Evolutionary conservation across 2,329 filamentous ascomycete genomes (phyloP).

Genomic region (Purpureocillium takamizusanense): DNA sequence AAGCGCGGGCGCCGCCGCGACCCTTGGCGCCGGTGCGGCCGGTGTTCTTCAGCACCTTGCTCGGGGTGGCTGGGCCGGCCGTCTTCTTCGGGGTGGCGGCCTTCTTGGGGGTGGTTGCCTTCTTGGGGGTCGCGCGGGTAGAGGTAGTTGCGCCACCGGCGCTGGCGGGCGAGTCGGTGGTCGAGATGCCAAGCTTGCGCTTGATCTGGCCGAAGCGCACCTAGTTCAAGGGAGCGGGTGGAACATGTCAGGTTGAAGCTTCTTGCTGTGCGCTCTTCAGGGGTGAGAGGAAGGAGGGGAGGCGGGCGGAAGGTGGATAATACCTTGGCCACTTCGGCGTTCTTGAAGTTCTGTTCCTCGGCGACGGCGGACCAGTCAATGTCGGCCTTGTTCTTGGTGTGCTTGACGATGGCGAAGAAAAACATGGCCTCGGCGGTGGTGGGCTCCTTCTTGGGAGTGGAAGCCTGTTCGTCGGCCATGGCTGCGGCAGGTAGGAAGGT

Average conservation of each 20-base stretch:
- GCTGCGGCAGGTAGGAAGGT: background rate
- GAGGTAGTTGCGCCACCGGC: too few species aligned
- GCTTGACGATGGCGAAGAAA: constrained; percentile 34
- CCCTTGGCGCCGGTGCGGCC: constrained; percentile 13
- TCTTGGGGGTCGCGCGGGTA: constrained; percentile 13
- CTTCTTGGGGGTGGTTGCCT: constrained; percentile 2
- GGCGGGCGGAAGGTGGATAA: too few species aligned
- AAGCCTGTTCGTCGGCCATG: constrained; percentile 18
- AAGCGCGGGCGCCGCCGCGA: constrained; percentile 9
- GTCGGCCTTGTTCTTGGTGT: constrained; percentile 31
- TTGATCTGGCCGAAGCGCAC: constrained; percentile 42
- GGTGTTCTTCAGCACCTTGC: constrained; percentile 20
- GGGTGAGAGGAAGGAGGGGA: too few species aligned
- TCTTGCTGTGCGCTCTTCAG: too few species aligned
- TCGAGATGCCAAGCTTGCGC: constrained; percentile 29
- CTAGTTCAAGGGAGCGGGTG: too few species aligned
- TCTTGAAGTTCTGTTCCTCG: constrained; percentile 31
- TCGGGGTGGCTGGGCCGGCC: constrained; percentile 9
- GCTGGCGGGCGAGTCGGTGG: constrained; percentile 10
- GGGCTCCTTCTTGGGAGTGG: constrained; percentile 21
- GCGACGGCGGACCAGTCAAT: constrained; percentile 41
- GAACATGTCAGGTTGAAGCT: too few species aligned
- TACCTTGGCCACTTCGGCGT: constrained; percentile 34
- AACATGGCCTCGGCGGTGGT: constrained; percentile 32
- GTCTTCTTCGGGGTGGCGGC: too few species aligned